Base-by-base conservation (phyloP, 805 yeast species). In the Barnettozyma californica region DNA sequence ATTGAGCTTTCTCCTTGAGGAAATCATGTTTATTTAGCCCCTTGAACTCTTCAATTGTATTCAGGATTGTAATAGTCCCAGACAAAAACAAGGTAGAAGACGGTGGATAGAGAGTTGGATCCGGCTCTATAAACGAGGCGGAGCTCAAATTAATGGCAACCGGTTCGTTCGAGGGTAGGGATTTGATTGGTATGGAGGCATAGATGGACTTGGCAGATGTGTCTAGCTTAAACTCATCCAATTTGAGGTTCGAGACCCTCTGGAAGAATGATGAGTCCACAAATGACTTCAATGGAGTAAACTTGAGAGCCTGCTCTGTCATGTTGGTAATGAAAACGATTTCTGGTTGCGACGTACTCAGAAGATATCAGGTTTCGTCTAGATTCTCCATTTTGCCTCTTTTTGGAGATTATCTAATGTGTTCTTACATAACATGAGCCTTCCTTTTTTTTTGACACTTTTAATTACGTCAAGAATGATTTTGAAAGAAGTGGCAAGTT, bases 191-290 rank as follows among this genome's bases (percentile, higher is more conserved):
- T 26, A 62, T 64, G 18, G 53, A 59, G 10, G 68, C 65, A 36
- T 43, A 49, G 25, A 70, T 50, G 4, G 52, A 48, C 43, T 60
- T 60, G 31, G 58, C 58, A 13, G 60, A 52, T 11, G 68, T 58
- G 47, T 66, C 66, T 20, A 92, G 73, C 61, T 84, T 87, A 60
- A 80, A 75, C 33, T 81, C 77, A 52, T 89, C 84, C 41, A 94
- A 74, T 61, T 94, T 94, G 55, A 81, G 65, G 42, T 80, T 77
- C 0, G 95, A 76, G 10, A 94, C 73, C 54, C 77, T 77, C 38
- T 84, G 83, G 69, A 92, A 94, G 65, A 94, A 94, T 0, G 96
- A 78, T 1, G 96, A 80, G 59, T 92, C 97, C 20, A 87, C 82
- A 63, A 85, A 86, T 2, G 96, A 83, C 49, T 78, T 81, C 19